Evolutionary conservation across 2,329 filamentous ascomycete species (phyloP), one percentile per base, ranked within the genome.

Genomic region (Nemania abortiva): DNA sequence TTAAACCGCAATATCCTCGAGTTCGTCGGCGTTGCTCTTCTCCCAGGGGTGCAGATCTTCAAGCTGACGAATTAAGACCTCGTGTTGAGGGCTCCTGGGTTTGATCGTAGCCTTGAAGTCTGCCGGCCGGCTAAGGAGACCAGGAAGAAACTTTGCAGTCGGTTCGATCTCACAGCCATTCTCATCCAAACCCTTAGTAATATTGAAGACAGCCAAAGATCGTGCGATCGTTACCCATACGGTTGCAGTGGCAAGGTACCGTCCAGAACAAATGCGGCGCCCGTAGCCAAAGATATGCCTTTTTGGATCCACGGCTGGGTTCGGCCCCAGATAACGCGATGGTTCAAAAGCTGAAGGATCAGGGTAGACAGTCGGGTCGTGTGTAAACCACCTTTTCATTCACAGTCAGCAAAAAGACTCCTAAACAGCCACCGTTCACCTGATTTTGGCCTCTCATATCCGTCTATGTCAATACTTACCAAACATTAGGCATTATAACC

Each of bases 301-400:
- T 0, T 27, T 29, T 0, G 81, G 78, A 7, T 80, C 76, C 0
- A 76, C 78, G 10, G 78, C 77, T 0, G 76, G 74, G 1, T 75
- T 68, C 6, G 77, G 74, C 10, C 71, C 73, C 0, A 83, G 70
- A 68, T 74, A 82, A 0, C 81, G 74, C 1, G 78, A 77, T 0
- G 80, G 81, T 24, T 80, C 72, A 24, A 83, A 83, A 1, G 24
- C 15, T 4, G 67, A 69, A 0, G 80, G 80, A 11, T 79, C 58
- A 0, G 87, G 83, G 76, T 94, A 93, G 1, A 87, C 88, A 42
- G 90, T 87, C 1, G 89, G 87, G 74, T 94, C 91, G 78, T 93
- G 91, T 29, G 90, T 86, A 18, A 81, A 74, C 72, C 72, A 79
- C 68, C 71, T 74, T n/a, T n/a, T n/a, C n/a, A n/a, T n/a, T n/a